Evolutionary conservation across 2,329 filamentous ascomycete species (phyloP).

Genomic region (Stemphylium beticola): DNA sequence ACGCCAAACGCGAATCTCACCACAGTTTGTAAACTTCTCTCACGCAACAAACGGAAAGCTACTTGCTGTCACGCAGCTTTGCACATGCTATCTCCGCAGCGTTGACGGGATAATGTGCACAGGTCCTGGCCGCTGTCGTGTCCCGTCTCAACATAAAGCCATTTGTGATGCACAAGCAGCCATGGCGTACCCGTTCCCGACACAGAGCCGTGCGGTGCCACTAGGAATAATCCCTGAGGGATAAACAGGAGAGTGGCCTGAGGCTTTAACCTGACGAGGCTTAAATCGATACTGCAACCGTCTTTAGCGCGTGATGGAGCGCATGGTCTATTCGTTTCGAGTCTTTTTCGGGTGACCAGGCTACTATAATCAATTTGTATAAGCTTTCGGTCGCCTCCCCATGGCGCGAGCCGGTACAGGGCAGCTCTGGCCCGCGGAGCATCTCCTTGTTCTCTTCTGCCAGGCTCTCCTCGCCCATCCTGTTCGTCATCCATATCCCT

Average conservation of each 20-base stretch:
- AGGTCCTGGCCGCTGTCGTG: not conserved
- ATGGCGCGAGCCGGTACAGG: not conserved
- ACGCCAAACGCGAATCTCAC: no score
- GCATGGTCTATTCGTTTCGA: constrained; percentile 25
- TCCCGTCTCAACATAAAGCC: constrained; percentile 1
- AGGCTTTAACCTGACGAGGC: constrained; percentile 15
- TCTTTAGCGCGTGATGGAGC: constrained; percentile 26
- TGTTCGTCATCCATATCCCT: not conserved
- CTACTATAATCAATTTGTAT: constrained; percentile 1
- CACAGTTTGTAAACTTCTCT: no score
- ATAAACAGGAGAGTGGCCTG: constrained; percentile 1
- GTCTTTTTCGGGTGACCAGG: constrained; percentile 7
- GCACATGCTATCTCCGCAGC: not conserved
- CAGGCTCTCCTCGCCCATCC: not conserved
- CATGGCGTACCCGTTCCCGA: constrained; percentile 18
- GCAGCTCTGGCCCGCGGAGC: not conserved
- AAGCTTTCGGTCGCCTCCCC: constrained; percentile 14
- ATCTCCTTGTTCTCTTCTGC: constrained; percentile 10
- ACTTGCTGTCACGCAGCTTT: not conserved
- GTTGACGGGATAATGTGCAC: not conserved
- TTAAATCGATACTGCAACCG: constrained; percentile 14
- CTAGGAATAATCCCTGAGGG: constrained; percentile 4
- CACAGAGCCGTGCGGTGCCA: constrained; percentile 16
- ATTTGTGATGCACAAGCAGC: constrained; percentile 1
- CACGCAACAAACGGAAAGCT: not conserved